phyloP scores from a whole-genome alignment of 2,329 filamentous ascomycete genomes.

The Venturia effusa region DNA sequence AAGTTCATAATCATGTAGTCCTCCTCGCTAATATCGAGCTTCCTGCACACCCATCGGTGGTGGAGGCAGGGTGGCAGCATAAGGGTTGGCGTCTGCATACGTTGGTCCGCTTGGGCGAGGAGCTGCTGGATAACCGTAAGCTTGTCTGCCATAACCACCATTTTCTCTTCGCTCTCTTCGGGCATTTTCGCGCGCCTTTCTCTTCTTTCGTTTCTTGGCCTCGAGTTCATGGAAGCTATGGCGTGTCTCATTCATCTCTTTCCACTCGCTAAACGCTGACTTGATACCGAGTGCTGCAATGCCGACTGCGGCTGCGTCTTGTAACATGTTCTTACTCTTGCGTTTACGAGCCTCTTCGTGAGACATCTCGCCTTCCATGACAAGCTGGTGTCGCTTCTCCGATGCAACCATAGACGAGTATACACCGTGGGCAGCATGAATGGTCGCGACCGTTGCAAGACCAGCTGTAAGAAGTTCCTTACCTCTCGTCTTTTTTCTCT shows the following conservation, averaged over 20 bases:
- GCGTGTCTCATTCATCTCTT: conserved; percentile 29
- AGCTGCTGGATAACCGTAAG: conserved; percentile 9
- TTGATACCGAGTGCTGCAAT: conserved; percentile 59
- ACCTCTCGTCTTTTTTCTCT: conserved; percentile 52
- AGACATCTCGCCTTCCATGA: conserved; percentile 53
- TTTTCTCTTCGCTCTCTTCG: not conserved
- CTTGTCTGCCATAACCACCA: conserved; percentile 2
- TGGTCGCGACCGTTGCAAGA: conserved; percentile 56
- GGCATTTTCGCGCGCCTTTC: conserved; percentile 6
- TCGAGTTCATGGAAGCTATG: conserved; percentile 9
- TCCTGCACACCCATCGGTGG: conserved; percentile 9
- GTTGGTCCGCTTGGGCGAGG: not conserved
- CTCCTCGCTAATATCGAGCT: not conserved
- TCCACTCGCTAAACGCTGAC: conserved; percentile 54
- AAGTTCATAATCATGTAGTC: not conserved
- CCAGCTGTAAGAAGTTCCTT: conserved; percentile 57
- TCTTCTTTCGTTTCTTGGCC: conserved; percentile 4
- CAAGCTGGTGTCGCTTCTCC: conserved; percentile 46
- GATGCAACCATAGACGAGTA: conserved; percentile 54
- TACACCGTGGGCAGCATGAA: conserved; percentile 56
- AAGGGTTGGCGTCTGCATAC: conserved; percentile 10
- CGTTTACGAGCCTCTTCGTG: conserved; percentile 51
- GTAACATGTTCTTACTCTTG: conserved; percentile 51
- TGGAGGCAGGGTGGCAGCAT: conserved; percentile 9
- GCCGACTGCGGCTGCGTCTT: conserved; percentile 55